These are phyloP conservation scores for Cordyceps javanica DNA, from an alignment of 2,329 filamentous ascomycete genomes.

Conservation along the genomic window DNA sequence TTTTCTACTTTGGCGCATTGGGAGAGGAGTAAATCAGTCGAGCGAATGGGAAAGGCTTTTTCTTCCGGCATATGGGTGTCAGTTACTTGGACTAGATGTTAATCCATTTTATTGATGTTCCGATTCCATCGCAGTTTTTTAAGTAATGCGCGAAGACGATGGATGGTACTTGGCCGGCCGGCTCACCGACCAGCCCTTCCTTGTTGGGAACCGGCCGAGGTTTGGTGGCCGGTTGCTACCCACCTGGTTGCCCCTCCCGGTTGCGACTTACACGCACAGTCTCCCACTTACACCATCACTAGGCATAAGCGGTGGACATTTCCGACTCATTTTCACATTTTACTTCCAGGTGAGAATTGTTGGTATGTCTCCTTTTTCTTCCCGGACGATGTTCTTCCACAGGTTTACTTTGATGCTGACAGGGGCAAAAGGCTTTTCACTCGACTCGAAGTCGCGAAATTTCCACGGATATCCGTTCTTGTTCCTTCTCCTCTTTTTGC, in stretches of 20 bases:
- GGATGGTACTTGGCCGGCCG: neutral
- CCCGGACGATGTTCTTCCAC: too few relatives aligned
- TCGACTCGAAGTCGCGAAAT: neutral
- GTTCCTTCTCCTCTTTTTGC: too few relatives aligned
- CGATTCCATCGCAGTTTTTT: neutral
- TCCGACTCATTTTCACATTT: neutral
- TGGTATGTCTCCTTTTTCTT: neutral
- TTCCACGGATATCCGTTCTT: too few relatives aligned
- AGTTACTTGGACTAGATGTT: neutral
- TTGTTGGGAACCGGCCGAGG: neutral
- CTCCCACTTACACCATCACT: constrained; percentile 8
- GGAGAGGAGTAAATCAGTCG: neutral
- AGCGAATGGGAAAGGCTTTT: neutral
- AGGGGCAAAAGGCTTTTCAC: neutral
- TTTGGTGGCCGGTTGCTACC: neutral
- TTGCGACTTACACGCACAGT: constrained; percentile 4
- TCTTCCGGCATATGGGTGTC: neutral
- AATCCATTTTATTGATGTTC: neutral
- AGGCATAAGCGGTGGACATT: neutral
- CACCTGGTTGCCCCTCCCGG: constrained; percentile 1
- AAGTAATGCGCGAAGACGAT: neutral
- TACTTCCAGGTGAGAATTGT: neutral
- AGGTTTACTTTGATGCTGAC: too few relatives aligned
- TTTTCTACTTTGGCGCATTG: neutral
- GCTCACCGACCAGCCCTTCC: neutral